Conservation (phyloP, 2,329 filamentous ascomycete species). For the Ceratocystis variospora region DNA sequence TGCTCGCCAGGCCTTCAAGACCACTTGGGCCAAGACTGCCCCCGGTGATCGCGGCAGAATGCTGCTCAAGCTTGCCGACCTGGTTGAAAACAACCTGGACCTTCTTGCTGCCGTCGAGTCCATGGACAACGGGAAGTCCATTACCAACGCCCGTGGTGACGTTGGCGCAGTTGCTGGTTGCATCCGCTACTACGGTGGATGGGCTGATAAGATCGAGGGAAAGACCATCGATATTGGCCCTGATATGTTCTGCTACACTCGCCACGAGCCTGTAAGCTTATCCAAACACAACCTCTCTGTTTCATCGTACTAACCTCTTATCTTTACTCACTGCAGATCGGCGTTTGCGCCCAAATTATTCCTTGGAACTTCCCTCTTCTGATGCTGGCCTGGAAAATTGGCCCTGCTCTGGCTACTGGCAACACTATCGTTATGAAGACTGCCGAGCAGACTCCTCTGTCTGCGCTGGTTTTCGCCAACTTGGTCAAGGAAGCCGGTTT, state of each 20-base stretch:
- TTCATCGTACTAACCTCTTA: neutral
- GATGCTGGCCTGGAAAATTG: constrained; percentile 35
- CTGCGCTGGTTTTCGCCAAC: constrained; percentile 29
- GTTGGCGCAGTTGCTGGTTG: constrained; percentile 27
- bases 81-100: constrained; percentile 30
- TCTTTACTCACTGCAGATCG: constrained; percentile 24
- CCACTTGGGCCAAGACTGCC: constrained; percentile 31
- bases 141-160: constrained; percentile 29
- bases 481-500: constrained; percentile 60
- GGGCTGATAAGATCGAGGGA: constrained; percentile 30
- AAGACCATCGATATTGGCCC: constrained; percentile 28
- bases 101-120: constrained; percentile 35
- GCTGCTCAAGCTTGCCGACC: constrained; percentile 33
- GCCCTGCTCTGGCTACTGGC: constrained; percentile 35
- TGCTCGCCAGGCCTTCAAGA: constrained; percentile 35
- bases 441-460: constrained; percentile 41
- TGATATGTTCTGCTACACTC: constrained; percentile 35
- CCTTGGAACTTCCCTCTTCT: constrained; percentile 42
- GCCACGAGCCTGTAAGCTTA: constrained; percentile 31
- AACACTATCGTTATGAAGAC: constrained; percentile 40
- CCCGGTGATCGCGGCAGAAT: constrained; percentile 29
- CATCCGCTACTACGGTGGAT: constrained; percentile 33
- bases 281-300: neutral
- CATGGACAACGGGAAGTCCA: constrained; percentile 33
- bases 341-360: constrained; percentile 43